Base-by-base conservation (phyloP, 495 filamentous ascomycete genomes). In the Penicillium paradoxum region DNA sequence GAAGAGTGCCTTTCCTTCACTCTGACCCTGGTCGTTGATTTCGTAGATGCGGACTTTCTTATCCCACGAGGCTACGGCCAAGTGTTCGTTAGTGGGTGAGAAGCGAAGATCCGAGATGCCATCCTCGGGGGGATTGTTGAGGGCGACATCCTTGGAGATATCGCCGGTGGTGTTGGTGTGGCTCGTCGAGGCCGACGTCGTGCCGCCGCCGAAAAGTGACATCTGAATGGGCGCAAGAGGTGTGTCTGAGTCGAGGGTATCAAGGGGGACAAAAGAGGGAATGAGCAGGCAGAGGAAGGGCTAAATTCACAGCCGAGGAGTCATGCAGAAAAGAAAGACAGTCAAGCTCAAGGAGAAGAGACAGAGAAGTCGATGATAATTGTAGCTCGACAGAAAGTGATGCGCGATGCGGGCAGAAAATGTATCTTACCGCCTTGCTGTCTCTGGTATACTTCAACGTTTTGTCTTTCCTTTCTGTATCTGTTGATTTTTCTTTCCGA, bases 1-100 rank as follows among this genome's bases (percentile, higher is more conserved):
- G 66, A 92, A 88, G 33, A 86, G 67, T 21, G 89, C 87, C 63
- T 89, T 92, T 36, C 87, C 88, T 69, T 83, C 76, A 64, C 85
- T 90, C 57, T 79, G 74, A 24, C 86, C 87, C 54, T 80, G 78
- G 36, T 74, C 71, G 49, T 84, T 84, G 68, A 93, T 87, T 67
- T 95, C 87, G 69, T 95, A 97, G 61, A 97, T 91, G 60, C 88
- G 85, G 57, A 95, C 88, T 59, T 89, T 91, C 69, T 91, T 95
- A 64, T 97, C 91, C 91, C 91, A 97, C 37, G 86, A 91, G 45
- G 89, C 78, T 34, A 93, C 86, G 25, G 91, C 91, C 14, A 96
- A 73, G 71, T 89, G 83, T 47, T 96, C 85, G 53, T 76, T 78
- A 48, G 78, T 73, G 0, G 89, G 83, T n/a, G 88, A 91, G 71